Evolutionary conservation across 75 land plant genomes (phyloP).

Genomic region (Pinus albicaulis): DNA sequence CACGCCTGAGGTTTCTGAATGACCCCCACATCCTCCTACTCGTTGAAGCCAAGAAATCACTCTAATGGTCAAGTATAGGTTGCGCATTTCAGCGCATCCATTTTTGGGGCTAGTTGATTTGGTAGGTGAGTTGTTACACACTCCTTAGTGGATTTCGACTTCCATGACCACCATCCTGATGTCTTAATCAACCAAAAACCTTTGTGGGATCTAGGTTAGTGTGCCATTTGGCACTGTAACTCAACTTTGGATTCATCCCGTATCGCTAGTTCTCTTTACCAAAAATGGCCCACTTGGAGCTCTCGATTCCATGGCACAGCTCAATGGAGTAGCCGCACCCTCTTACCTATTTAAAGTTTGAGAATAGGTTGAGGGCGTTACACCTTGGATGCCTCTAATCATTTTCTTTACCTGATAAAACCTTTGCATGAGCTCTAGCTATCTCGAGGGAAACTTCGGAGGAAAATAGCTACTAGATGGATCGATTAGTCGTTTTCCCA

Average conservation of each 20-base stretch:
- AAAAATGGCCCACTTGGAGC: slow-evolving; percentile 1
- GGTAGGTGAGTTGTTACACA: not conserved
- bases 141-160: no score
- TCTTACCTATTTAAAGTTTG: no score
- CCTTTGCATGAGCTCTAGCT: not conserved
- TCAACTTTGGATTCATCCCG: not conserved
- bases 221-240: no score
- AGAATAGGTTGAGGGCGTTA: not conserved
- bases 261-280: slow-evolving; percentile 19
- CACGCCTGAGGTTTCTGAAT: not conserved
- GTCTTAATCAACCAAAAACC: no score
- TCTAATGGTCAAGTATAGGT: not conserved
- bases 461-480: slow-evolving; percentile 23
- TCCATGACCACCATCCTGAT: no score
- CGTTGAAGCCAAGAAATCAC: not conserved
- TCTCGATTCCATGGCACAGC: no score
- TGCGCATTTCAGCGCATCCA: slow-evolving; percentile 5
- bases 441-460: slow-evolving; percentile 9
- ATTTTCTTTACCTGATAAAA: no score
- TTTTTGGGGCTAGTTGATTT: slow-evolving; percentile 9
- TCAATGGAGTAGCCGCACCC: no score
- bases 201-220: no score
- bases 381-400: no score
- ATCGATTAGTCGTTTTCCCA: slow-evolving; percentile 25
- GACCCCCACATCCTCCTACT: not conserved